Evolutionary conservation across 176 grass and related monocot genomes (phyloP), one percentile per base, ranked within the genome.

Genomic region (Musa schizocarpa): DNA sequence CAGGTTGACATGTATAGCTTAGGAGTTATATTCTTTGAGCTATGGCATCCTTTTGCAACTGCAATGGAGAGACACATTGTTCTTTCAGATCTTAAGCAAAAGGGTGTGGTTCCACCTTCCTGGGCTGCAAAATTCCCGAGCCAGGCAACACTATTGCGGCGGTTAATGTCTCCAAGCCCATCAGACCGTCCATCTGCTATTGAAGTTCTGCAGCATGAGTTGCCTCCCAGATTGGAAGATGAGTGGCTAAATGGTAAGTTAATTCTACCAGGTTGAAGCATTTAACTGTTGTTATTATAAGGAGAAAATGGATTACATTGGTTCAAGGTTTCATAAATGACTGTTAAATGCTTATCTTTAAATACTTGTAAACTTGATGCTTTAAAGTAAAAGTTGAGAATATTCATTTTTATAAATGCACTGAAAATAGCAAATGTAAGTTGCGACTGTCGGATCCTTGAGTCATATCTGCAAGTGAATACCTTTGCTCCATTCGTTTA

Each of bases 1-100:
- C 75, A 97, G 94, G 94, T 90, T 77, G 94, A 97, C 77, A 97
- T 97, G 90, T 97, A 97, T 73, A 97, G 94, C 82, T 78, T 92
- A 54, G 94, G 94, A 76, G 86, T 97, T 48, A 97, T 97, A 85
- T 97, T 97, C 69, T 97, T 97, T 78, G 94, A 97, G 88, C 88
- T 97, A 69, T 97, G 90, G 90, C 90, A 97, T 71, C 94, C 94
- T 74, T 93, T 97, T 93, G 73, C 79, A 80, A 97, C 94, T 25
- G 90, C 83, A 24, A 97, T 97, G 94, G 94, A 97, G 77, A 88
- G 94, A 9, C 74, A 93, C 75, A 80, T 91, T 82, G 90, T 97
- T 87, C 90, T 97, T 75, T 93, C 94, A 74, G 94, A 97, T 83
- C 88, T 97, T 64, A 97, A 93, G 84, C 88, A 74, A 70, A 97